Evolutionary conservation across 108 stramenopile genomes (phyloP).

Genomic region (Skeletonema tropicum): DNA sequence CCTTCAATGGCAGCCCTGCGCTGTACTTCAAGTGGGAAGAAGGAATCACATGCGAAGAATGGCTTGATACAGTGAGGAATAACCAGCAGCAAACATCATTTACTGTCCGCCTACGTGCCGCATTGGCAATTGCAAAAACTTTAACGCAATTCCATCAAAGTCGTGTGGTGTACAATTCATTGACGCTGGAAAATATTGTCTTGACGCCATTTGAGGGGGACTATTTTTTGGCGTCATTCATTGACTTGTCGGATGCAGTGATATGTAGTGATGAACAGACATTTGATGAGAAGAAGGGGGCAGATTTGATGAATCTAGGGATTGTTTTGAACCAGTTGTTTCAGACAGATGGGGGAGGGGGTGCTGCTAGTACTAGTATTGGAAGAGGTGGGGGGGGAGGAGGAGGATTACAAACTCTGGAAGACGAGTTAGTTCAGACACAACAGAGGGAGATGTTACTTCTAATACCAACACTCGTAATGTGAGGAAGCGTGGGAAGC

Average conservation of each 20-base stretch:
- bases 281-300: not conserved
- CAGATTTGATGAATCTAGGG: slow-evolving; percentile 11
- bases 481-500: slow-evolving; percentile 16
- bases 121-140: slow-evolving; percentile 10
- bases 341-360: not conserved
- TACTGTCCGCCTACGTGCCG: slow-evolving; percentile 1
- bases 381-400: not conserved
- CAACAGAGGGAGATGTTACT: not conserved
- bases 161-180: not conserved
- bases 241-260: slow-evolving; percentile 22
- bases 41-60: slow-evolving; percentile 26
- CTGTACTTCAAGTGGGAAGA: slow-evolving; percentile 27
- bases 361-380: too few relatives aligned
- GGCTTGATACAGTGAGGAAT: slow-evolving; percentile 4
- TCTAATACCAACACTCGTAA: not conserved
- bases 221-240: slow-evolving; percentile 30
- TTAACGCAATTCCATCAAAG: slow-evolving; percentile 2
- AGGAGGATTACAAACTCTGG: too few relatives aligned
- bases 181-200: slow-evolving; percentile 6
- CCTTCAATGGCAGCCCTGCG: slow-evolving; percentile 11
- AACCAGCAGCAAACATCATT: not conserved
- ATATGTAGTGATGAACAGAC: slow-evolving; percentile 12
- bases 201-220: slow-evolving; percentile 20
- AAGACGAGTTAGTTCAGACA: too few relatives aligned
- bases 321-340: slow-evolving; percentile 24